A percentile compares a stretch with the other conserved stretches of the same genome.
These are phyloP conservation scores for Elaeis guineensis DNA, from an alignment of 176 grass and related monocot genomes.

Conservation along the genomic window DNA sequence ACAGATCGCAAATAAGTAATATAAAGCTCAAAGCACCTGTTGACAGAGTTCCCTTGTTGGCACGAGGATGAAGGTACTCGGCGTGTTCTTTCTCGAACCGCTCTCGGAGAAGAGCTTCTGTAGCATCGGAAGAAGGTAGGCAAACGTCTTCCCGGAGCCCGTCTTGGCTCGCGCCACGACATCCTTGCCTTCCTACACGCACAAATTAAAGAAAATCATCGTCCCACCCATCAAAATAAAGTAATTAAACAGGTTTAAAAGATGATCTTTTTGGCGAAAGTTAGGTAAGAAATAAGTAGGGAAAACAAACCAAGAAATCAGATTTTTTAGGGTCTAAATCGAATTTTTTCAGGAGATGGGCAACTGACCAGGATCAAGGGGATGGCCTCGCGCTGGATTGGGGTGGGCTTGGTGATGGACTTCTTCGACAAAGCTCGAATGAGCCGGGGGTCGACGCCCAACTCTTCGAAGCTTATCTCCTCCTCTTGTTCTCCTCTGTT, in stretches of 20 bases:
- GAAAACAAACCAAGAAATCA: too few species aligned
- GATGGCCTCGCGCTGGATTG: slow-evolving; percentile 77
- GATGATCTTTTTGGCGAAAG: too few species aligned
- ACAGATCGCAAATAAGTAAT: too few species aligned
- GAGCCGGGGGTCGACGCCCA: slow-evolving; percentile 72
- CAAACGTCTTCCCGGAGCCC: slow-evolving; percentile 87
- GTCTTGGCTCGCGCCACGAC: slow-evolving; percentile 82
- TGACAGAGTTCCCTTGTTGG: slow-evolving; percentile 84
- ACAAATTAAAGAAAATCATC: not conserved
- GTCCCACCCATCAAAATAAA: not conserved
- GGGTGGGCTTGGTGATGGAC: slow-evolving; percentile 44
- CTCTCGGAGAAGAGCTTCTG: slow-evolving; percentile 70
- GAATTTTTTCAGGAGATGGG: not conserved
- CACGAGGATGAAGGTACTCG: slow-evolving; percentile 72
- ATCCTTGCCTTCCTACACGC: slow-evolving; percentile 82
- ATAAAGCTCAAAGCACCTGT: slow-evolving; percentile 35
- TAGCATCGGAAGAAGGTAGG: slow-evolving; percentile 79
- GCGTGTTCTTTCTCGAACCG: slow-evolving; percentile 39
- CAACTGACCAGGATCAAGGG: slow-evolving; percentile 64
- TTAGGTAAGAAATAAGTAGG: too few species aligned
- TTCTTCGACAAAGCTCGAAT: slow-evolving; percentile 84
- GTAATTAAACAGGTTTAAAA: too few species aligned
- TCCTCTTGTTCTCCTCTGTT: slow-evolving; percentile 25
- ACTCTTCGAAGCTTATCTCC: slow-evolving; percentile 56
- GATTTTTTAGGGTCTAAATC: too few species aligned